Evolutionary conservation across 306 rosid species (phyloP).

Genomic region (Heteromeles arbutifolia): DNA sequence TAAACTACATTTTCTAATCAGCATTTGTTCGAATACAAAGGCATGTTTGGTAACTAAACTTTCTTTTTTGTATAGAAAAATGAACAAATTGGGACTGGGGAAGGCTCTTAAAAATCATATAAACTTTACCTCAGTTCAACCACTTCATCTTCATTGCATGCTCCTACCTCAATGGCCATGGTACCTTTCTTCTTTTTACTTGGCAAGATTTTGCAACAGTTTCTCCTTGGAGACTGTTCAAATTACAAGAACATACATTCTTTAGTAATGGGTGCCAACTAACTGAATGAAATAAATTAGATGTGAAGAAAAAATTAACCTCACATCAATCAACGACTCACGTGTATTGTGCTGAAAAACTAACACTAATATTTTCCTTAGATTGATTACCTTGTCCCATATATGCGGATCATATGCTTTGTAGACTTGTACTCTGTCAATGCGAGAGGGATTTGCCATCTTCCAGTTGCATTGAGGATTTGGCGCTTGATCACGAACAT

Average conservation of each 20-base stretch:
- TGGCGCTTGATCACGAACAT: slow-evolving; percentile 1
- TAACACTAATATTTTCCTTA: no score
- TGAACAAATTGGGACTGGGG: neutral
- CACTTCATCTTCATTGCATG: slow-evolving; percentile 47
- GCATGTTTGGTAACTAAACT: neutral
- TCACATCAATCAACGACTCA: neutral
- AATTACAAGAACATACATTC: neutral
- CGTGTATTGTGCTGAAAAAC: no score
- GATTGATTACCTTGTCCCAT: slow-evolving; percentile 57
- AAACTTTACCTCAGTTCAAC: slow-evolving; percentile 24
- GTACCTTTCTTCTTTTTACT: slow-evolving; percentile 24
- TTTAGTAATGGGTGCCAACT: neutral
- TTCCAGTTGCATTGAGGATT: slow-evolving; percentile 48
- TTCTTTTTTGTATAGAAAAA: neutral
- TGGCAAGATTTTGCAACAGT: slow-evolving; percentile 47
- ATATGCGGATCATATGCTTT: slow-evolving; percentile 44
- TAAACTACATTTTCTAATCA: neutral
- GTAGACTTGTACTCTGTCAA: slow-evolving; percentile 29
- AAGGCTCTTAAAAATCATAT: neutral
- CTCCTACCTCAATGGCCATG: slow-evolving; percentile 49
- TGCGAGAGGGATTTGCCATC: slow-evolving; percentile 46
- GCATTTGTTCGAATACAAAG: neutral
- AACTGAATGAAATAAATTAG: neutral
- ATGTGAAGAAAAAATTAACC: neutral
- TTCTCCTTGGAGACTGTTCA: slow-evolving; percentile 66